These are phyloP conservation scores for Rugosomyces carneus DNA, from an alignment of 1,284 basidiomycete species.

Conservation along the genomic window DNA sequence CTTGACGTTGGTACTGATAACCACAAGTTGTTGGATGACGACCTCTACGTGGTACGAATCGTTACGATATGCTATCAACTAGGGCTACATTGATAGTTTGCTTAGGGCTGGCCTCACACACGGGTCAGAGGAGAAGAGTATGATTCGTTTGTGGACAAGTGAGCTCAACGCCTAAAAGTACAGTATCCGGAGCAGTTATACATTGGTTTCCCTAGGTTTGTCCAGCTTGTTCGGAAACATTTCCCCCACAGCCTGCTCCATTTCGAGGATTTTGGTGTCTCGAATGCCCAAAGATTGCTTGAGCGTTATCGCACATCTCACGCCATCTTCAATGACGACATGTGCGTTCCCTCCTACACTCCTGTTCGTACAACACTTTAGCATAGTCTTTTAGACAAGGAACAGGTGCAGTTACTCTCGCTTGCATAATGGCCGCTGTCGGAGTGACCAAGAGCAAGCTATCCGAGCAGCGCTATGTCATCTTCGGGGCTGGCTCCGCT, in stretches of 20 bases:
- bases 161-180: constrained; percentile 9
- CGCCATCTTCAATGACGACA: constrained; percentile 77
- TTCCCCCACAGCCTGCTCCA: constrained; percentile 51
- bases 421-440: constrained; percentile 70
- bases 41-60: constrained; percentile 56
- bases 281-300: constrained; percentile 70
- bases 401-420: constrained; percentile 81
- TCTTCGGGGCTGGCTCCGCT: constrained; percentile 80
- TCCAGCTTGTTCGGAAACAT: constrained; percentile 44
- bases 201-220: constrained; percentile 29
- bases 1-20: constrained; percentile 82
- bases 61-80: not conserved
- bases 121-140: constrained; percentile 66
- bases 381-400: constrained; percentile 53
- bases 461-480: constrained; percentile 68
- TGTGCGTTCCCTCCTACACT: constrained; percentile 35
- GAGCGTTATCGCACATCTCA: constrained; percentile 62
- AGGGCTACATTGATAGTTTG: constrained; percentile 25
- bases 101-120: constrained; percentile 58
- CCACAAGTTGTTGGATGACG: constrained; percentile 52
- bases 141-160: constrained; percentile 66
- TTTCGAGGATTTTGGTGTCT: constrained; percentile 75
- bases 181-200: not conserved
- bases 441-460: constrained; percentile 67
- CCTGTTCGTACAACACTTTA: not conserved